These are phyloP conservation scores for Curvularia eragrostidis DNA, from an alignment of 2,329 filamentous ascomycete species.

Conservation along the genomic window DNA sequence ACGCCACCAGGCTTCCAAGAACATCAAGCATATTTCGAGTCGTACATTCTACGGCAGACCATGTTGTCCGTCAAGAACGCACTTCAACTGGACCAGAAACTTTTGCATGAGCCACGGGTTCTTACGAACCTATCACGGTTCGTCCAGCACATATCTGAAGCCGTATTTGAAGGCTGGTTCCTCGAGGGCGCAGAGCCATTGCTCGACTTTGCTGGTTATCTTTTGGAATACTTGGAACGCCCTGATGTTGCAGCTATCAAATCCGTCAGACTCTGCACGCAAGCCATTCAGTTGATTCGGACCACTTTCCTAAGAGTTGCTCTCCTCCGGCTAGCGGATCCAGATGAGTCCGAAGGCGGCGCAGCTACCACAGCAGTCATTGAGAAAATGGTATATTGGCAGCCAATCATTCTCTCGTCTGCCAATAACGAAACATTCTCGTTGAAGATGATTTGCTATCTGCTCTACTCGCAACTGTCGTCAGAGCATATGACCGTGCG, in stretches of 20 bases:
- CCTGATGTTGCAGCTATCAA: constrained; percentile 83
- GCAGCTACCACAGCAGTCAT: constrained; percentile 74
- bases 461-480: constrained; percentile 88
- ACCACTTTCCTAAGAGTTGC: constrained; percentile 79
- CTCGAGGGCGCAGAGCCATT: constrained; percentile 83
- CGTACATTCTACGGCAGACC: constrained; percentile 79
- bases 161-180: constrained; percentile 96
- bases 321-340: constrained; percentile 81
- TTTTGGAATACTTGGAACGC: constrained; percentile 87
- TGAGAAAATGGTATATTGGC: constrained; percentile 92
- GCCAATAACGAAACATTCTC: constrained; percentile 81
- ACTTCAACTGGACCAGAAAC: constrained; percentile 73
- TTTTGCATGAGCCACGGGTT: constrained; percentile 79
- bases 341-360: constrained; percentile 71
- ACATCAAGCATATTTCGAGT: constrained; percentile 94
- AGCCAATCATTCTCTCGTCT: constrained; percentile 82
- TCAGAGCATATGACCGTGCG: constrained; percentile 72
- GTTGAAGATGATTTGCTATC: constrained; percentile 86
- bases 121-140: constrained; percentile 87
- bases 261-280: constrained; percentile 87
- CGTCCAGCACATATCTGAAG: constrained; percentile 80
- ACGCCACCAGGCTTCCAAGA: constrained; percentile 92
- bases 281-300: constrained; percentile 78
- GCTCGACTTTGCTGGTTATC: constrained; percentile 82
- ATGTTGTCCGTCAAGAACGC: constrained; percentile 73